Evolutionary conservation across 345 rosid genomes (phyloP).

Genomic region (Salix caprea): DNA sequence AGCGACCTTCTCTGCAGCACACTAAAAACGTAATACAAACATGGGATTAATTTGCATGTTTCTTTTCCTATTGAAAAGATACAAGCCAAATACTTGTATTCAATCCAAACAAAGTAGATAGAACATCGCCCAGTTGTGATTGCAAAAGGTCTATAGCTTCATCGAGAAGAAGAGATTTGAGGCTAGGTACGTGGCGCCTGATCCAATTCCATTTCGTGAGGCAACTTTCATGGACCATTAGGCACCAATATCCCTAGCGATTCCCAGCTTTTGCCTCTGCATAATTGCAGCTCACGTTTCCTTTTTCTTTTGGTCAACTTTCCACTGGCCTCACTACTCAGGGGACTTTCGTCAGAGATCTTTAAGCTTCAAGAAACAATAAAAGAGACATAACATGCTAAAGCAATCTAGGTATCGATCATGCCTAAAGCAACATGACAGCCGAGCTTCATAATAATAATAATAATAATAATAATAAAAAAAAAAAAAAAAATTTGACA

Average conservation of each 20-base stretch:
- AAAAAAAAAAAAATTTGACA: not conserved
- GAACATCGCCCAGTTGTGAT: not conserved
- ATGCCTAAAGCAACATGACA: not conserved
- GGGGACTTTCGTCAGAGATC: not conserved
- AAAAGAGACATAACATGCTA: not conserved
- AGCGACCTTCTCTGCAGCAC: not conserved
- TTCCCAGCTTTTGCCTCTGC: not conserved
- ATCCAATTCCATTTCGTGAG: not conserved
- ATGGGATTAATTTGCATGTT: too few species aligned
- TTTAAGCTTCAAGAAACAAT: not conserved
- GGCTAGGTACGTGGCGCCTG: not conserved
- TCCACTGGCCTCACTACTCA: not conserved
- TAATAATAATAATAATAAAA: not conserved
- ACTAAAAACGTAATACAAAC: not conserved
- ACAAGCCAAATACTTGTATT: not conserved
- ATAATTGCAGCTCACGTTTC: not conserved
- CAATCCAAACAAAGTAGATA: not conserved
- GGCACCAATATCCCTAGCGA: not conserved
- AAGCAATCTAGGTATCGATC: not conserved
- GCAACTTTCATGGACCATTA: constrained; percentile 3
- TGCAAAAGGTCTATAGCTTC: not conserved
- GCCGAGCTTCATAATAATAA: not conserved
- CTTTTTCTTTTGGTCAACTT: not conserved
- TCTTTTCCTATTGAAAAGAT: not conserved
- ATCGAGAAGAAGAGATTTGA: not conserved